A percentile compares a stretch with the other conserved stretches of the same genome.
Conservation (phyloP, 2,329 filamentous ascomycete species). For the Claviceps pusilla region DNA sequence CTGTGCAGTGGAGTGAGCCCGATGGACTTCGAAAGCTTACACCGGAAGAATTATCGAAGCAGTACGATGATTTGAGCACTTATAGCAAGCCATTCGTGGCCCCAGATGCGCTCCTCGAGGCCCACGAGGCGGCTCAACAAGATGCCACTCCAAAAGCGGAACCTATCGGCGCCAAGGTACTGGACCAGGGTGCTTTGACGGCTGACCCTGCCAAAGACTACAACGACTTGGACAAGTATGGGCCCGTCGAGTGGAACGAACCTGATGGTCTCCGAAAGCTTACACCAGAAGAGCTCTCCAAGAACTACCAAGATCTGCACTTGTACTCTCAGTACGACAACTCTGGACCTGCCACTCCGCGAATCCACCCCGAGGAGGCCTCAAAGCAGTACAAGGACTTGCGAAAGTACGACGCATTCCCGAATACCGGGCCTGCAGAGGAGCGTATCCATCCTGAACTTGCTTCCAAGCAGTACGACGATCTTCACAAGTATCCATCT, state of each 20-base stretch:
- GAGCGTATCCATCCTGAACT: conserved; percentile 16
- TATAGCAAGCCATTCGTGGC: conserved; percentile 13
- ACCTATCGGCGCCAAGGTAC: conserved; percentile 5
- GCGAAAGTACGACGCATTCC: conserved; percentile 16
- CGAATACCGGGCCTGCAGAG: conserved; percentile 11
- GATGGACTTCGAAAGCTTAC: conserved; percentile 12
- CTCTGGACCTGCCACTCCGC: conserved; percentile 10
- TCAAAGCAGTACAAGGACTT: conserved; percentile 24
- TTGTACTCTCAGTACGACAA: conserved; percentile 14
- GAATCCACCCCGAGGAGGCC: conserved; percentile 19
- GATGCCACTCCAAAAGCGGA: conserved; percentile 5
- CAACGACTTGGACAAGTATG: conserved; percentile 7
- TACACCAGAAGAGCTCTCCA: conserved; percentile 16
- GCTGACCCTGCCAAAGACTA: conserved; percentile 1
- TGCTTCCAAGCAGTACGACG: conserved; percentile 19
- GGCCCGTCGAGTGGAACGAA: conserved; percentile 6
- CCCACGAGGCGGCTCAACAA: conserved; percentile 6
- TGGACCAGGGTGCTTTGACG: neutral
- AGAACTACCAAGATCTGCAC: conserved; percentile 16
- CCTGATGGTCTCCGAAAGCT: conserved; percentile 5
- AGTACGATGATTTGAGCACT: conserved; percentile 21
- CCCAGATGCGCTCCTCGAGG: conserved; percentile 6
- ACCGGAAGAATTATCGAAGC: conserved; percentile 16
- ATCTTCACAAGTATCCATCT: conserved; percentile 18
- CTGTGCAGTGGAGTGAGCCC: conserved; percentile 17